Evolutionary conservation across 192 early-diverging fungal genomes (phyloP), one percentile per base, ranked within the genome.

Genomic region (Thamnidium elegans): DNA sequence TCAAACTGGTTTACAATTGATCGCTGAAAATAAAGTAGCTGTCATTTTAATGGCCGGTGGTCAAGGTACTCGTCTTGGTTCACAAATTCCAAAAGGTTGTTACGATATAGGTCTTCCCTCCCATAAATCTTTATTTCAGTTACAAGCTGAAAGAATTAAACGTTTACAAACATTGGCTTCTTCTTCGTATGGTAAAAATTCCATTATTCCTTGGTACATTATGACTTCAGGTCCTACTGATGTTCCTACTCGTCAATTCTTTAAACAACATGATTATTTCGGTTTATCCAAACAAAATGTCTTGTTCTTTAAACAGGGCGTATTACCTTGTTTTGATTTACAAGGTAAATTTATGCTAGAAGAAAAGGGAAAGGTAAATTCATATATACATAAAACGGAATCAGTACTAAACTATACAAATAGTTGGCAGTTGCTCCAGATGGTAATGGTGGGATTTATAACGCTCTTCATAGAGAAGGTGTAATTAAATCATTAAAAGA

Each of bases 1-100:
- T 36, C 71, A 66, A 11, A 64, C 72, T 43, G 95, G 95, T 43
- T 73, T 95, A 63, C 56, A 77, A 11, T 76, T 88, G 50, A 96
- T 97, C 72, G 82, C 86, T 20, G 61, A 86, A 23, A 87, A 86
- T 66, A 88, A 96, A 71, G 88, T 93, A 34, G 95, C 86, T 14
- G 95, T 97, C 43, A 89, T 97, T 64, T 79, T 97, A 64, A 86
- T 97, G 75, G 93, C 92, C n/a, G 91, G 91, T 59, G 90, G 91
- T 26, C 91, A 92, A 72, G 91, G 91, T 51, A 86, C 91, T 15
- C 85, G 89, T 50, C 81, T 88, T 58, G 94, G 86, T 9, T 90
- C 88, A 15, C 78, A 85, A 0, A 81, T 76, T 32, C 93, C 93
- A 51, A 94, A 93, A 67, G 95, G 95, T 32, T 95, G 92, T 79